Evolutionary conservation across 2,329 filamentous ascomycete genomes (phyloP).

Genomic region (Lasiodiplodia sp.): DNA sequence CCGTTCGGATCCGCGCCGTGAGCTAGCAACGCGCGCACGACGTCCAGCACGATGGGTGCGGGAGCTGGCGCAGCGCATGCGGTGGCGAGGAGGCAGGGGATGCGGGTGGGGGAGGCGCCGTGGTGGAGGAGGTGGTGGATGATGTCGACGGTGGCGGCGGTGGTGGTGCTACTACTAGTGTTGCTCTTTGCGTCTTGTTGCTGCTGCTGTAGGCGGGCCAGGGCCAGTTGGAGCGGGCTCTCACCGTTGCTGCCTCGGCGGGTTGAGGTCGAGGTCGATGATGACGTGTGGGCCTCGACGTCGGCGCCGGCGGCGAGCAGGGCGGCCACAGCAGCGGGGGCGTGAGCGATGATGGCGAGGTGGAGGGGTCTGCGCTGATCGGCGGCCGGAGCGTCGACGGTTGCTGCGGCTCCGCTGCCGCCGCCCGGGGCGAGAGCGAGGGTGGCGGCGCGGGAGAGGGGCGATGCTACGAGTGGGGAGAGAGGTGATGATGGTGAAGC

Average conservation of each 20-base stretch:
- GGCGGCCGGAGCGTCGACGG: neutral
- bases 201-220: neutral
- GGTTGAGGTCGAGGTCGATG: too few relatives aligned
- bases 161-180: neutral
- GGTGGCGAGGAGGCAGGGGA: neutral
- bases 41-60: neutral
- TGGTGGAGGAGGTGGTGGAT: neutral
- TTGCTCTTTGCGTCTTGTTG: too few relatives aligned
- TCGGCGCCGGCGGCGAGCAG: neutral
- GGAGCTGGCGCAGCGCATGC: neutral
- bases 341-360: neutral
- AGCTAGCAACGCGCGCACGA: neutral
- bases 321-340: too few relatives aligned
- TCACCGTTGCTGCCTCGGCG: neutral
- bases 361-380: neutral
- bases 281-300: neutral
- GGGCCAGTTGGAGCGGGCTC: neutral
- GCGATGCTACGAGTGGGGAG: neutral
- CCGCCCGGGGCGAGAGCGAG: too few relatives aligned
- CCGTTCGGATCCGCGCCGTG: neutral
- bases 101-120: neutral
- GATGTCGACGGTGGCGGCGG: neutral
- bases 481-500: neutral
- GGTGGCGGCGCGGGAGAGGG: neutral
- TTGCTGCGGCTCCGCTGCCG: too few relatives aligned